phyloP scores from a whole-genome alignment of 164 flowering plant genomes.

The Stephania yunnanensis region DNA sequence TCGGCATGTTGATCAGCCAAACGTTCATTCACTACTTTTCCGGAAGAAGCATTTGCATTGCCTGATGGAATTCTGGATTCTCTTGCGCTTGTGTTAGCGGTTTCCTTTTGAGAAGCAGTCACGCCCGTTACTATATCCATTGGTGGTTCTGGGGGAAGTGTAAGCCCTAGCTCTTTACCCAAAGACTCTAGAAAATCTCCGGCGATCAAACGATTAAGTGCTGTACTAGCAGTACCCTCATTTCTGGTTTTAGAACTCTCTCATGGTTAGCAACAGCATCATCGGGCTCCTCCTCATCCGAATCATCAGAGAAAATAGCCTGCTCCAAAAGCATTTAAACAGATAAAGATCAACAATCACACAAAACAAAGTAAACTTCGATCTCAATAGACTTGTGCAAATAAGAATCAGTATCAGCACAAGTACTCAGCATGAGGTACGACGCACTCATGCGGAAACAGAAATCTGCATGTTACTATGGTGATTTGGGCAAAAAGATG shows the following conservation, averaged over 20 bases:
- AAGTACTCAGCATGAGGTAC: too few species aligned
- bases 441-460: too few species aligned
- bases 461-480: too few species aligned
- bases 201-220: constrained; percentile 79
- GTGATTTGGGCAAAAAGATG: too few species aligned
- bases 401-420: too few species aligned
- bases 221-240: constrained; percentile 56
- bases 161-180: constrained; percentile 90
- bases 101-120: constrained; percentile 26
- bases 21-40: neutral
- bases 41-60: constrained; percentile 13
- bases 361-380: neutral
- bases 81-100: constrained; percentile 3
- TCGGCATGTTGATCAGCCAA: constrained; percentile 6
- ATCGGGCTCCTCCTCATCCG: constrained; percentile 68
- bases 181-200: constrained; percentile 94
- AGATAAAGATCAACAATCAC: neutral
- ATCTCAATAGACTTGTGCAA: neutral
- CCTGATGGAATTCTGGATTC: constrained; percentile 14
- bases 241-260: constrained; percentile 46
- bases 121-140: constrained; percentile 24
- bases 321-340: constrained; percentile 21
- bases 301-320: constrained; percentile 99
- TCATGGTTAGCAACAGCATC: constrained; percentile 22
- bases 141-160: constrained; percentile 71